Evolutionary conservation across 768 basidiomycete species (phyloP).

Genomic region (Tylopilus sp.): DNA sequence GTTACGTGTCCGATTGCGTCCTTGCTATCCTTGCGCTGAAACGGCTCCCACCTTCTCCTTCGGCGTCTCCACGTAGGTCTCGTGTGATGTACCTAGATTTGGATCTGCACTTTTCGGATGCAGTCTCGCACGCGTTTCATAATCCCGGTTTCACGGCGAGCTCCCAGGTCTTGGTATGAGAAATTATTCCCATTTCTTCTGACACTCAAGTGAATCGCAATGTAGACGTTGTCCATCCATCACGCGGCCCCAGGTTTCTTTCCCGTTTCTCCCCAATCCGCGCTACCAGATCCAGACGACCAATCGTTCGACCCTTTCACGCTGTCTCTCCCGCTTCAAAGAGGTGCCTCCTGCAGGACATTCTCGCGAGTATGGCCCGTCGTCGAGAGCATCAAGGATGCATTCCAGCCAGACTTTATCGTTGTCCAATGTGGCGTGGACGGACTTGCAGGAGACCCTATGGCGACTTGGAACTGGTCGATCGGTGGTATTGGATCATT

Average conservation of each 20-base stretch:
- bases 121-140: conserved; percentile 75
- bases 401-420: conserved; percentile 73
- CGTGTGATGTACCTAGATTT: conserved; percentile 90
- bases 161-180: conserved; percentile 48
- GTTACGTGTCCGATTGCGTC: conserved; percentile 90
- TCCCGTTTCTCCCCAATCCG: conserved; percentile 55
- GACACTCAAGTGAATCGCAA: not conserved
- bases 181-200: not conserved
- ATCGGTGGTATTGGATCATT: conserved; percentile 58
- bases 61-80: conserved; percentile 35
- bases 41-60: conserved; percentile 26
- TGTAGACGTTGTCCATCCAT: conserved; percentile 79
- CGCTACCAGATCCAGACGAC: conserved; percentile 40
- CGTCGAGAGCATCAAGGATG: conserved; percentile 55
- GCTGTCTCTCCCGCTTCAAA: conserved; percentile 72
- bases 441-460: conserved; percentile 81
- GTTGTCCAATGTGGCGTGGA: conserved; percentile 88
- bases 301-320: conserved; percentile 53
- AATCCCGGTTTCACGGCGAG: conserved; percentile 32
- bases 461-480: conserved; percentile 69
- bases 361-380: conserved; percentile 62
- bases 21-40: conserved; percentile 75
- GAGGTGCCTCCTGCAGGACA: conserved; percentile 65
- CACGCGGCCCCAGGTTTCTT: conserved; percentile 83
- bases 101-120: conserved; percentile 91